Evolutionary conservation across 1,284 basidiomycete species (phyloP), one percentile per base, ranked within the genome.

Genomic region (Sanghuangporus weigelae): DNA sequence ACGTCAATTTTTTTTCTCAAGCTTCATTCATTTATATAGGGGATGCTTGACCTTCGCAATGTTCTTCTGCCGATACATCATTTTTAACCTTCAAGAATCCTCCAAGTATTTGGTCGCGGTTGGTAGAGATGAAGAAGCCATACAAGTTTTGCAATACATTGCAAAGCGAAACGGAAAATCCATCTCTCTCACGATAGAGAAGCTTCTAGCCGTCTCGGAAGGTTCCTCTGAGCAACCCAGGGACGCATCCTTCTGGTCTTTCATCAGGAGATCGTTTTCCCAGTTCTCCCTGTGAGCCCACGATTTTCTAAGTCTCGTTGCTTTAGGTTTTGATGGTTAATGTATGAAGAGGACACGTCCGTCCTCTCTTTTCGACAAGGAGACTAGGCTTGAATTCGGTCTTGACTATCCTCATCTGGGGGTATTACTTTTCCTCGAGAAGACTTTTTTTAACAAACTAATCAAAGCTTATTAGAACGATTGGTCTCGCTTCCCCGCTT

Each of bases 401-500:
- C 0, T 71, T 86, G 42, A 82, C 82, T 54, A 81, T 84, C 63
- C 58, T 79, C 21, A 77, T 83, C 48, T 87, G 84, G 80, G 81
- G 79, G 77, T 78, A 64, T 14, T 19, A 31, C 19, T 0, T 23
- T 67, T 14, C 62, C 54, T 7, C 35, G 23, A 57, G 2, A 11
- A 48, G 50, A n/a, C 0, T 8, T 19, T 40, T n/a, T 49, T 53
- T 36, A n/a, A 7, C 1, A n/a, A 19, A 19, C 46, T 44, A 12
- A 39, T n/a, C 6, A 46, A 46, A n/a, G 19, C 3, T 31, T 35
- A 57, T 46, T 71, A 78, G 79, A 26, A 70, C 81, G 31, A 81
- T 87, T 61, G 84, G 85, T 26, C 78, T 86, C 3, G 84, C 84
- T 1, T 87, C 84, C 70, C 85, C 86, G 0, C 75, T 87, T 2